These are phyloP conservation scores for Lactarius indigo DNA, from an alignment of 768 basidiomycete species.

Conservation along the genomic window DNA sequence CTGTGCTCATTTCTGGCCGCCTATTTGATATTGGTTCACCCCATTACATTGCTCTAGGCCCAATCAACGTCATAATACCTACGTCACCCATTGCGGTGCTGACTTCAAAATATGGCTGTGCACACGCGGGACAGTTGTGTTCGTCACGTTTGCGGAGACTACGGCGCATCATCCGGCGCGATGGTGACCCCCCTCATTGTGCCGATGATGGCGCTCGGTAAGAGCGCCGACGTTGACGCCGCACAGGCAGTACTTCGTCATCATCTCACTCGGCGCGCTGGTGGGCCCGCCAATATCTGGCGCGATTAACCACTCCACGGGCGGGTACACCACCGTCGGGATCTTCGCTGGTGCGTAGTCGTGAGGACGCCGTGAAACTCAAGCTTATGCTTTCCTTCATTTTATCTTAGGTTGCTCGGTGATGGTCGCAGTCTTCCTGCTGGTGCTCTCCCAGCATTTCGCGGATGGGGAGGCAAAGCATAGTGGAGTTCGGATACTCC, in stretches of 20 bases:
- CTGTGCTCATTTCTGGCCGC: too few species aligned
- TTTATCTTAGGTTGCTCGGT: not conserved
- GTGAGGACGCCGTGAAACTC: not conserved
- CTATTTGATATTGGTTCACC: slow-evolving; percentile 57
- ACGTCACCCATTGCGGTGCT: slow-evolving; percentile 54
- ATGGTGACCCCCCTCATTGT: slow-evolving; percentile 54
- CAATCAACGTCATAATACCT: slow-evolving; percentile 66
- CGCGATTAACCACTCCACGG: slow-evolving; percentile 53
- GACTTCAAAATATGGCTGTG: slow-evolving; percentile 75
- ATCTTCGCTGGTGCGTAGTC: slow-evolving; percentile 44
- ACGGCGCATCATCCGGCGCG: slow-evolving; percentile 59
- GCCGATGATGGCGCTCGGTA: slow-evolving; percentile 61
- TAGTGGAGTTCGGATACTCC: not conserved
- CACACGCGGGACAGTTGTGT: slow-evolving; percentile 39
- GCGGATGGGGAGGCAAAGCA: slow-evolving; percentile 7
- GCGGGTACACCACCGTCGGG: slow-evolving; percentile 52
- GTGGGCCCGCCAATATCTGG: slow-evolving; percentile 74
- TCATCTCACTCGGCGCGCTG: slow-evolving; percentile 60
- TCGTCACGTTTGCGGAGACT: slow-evolving; percentile 52
- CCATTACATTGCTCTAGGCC: slow-evolving; percentile 38
- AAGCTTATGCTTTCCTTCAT: not conserved
- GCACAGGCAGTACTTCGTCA: slow-evolving; percentile 59
- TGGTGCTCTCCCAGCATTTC: not conserved
- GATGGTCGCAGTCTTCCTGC: not conserved
- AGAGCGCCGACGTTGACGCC: slow-evolving; percentile 54